A percentile compares a stretch with the other conserved stretches of the same genome.
phyloP scores from a whole-genome alignment of 1,284 basidiomycete genomes.

The Tilletia indica region DNA sequence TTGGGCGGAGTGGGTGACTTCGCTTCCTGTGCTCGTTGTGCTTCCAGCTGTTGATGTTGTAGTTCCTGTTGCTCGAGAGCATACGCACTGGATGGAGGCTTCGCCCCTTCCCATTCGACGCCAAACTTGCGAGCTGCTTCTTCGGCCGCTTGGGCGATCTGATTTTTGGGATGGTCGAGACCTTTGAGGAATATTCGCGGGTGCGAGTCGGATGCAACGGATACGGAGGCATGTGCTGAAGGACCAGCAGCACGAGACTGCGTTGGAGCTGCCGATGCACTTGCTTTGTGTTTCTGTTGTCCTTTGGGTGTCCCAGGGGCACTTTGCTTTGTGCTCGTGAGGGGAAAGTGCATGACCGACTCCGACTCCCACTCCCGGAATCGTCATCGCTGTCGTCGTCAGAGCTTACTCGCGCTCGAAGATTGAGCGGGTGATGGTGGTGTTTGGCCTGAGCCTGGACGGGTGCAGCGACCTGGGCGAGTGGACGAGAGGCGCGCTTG shows the following conservation, averaged over 20 bases:
- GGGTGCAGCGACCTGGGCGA: neutral
- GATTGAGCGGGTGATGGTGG: neutral
- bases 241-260: too few relatives aligned
- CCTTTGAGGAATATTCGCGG: neutral
- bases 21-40: neutral
- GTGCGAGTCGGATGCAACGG: neutral
- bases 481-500: neutral
- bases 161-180: neutral
- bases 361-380: constrained; percentile 6
- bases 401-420: neutral
- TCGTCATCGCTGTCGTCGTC: constrained; percentile 10
- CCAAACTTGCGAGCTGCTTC: neutral
- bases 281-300: too few relatives aligned
- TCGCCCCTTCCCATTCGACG: neutral
- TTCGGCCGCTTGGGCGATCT: neutral
- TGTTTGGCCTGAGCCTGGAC: neutral
- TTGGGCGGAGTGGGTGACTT: neutral
- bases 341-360: neutral
- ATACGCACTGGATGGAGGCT: neutral
- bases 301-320: too few relatives aligned
- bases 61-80: neutral
- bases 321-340: neutral
- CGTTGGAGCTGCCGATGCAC: too few relatives aligned
- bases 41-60: neutral
- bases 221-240: neutral